Base-by-base conservation (phyloP, 768 basidiomycete species). In the Mycena floridula region DNA sequence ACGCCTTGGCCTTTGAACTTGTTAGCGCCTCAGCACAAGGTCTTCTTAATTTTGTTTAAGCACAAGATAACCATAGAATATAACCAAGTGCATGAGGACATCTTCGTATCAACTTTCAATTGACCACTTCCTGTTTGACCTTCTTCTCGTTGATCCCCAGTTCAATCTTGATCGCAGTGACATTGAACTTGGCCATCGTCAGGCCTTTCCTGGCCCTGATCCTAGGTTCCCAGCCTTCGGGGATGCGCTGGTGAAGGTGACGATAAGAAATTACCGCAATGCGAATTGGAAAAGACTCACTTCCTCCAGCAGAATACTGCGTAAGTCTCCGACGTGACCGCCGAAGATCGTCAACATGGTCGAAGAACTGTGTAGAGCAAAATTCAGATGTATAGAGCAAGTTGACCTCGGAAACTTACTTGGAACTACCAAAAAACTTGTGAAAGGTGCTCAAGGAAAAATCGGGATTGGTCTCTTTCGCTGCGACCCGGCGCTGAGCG, bases 221-320 rank as follows among this genome's bases (percentile, higher is more conserved):
- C 12, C 73, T 64, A 0, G 85, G 70, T 55, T 88, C 84, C 83
- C 85, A 89, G 18, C 78, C 78, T 0, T 82, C 70, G 1, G 82
- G 80, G 25, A 90, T 55, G 13, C 85, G 74, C n/a, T n/a, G n/a
- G n/a, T n/a, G n/a, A n/a, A n/a, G n/a, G n/a, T n/a, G n/a, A n/a
- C n/a, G n/a, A n/a, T n/a, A n/a, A n/a, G n/a, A n/a, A n/a, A n/a
- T n/a, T n/a, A n/a, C n/a, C n/a, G n/a, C n/a, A n/a, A n/a, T n/a
- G n/a, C n/a, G n/a, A n/a, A n/a, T n/a, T n/a, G n/a, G n/a, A n/a
- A n/a, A n/a, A n/a, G n/a, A n/a, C n/a, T n/a, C n/a, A n/a, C n/a
- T 50, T 90, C 87, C 37, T 90, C 82, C 7, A 67, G 57, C n/a
- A 90, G 59, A 40, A 86, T 54, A 0, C 70, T 50, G 32, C 72